Evolutionary conservation across 2,329 filamentous ascomycete genomes (phyloP), one percentile per base, ranked within the genome.

Genomic region (Diplodia intermedia): DNA sequence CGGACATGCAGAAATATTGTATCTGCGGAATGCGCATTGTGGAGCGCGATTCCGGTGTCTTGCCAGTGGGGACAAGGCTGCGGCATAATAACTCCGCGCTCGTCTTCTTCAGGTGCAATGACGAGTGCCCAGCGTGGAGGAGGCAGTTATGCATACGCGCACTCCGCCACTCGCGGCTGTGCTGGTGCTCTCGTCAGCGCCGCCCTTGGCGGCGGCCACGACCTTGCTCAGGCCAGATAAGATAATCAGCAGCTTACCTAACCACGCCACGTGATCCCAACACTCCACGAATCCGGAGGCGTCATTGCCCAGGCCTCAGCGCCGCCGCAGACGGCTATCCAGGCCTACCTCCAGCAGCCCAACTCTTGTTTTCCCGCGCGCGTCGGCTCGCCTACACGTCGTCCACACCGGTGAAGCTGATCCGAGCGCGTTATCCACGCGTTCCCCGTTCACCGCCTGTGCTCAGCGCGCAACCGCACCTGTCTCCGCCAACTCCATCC

Each of bases 381-480:
- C 43, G 29, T 63, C 49, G 60, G 29, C 43, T 23, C 29, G 40
- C 40, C 38, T 29, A 38, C 47, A 26, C 60, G 18, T 38, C 47
- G 47, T 36, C n/a, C 47, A 31, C 15, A 63, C 60, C 60, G 60
- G 60, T 63, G 5, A 63, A 26, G 43, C 60, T 63, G 60, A 63
- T 63, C 60, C 60, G 60, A 63, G 60, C 60, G 60, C 60, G 29
- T 50, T 26, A 26, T 38, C 63, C 63, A 14, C 63, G 47, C 63
- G 26, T 52, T 54, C 38, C 33, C 62, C 50, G 50, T 57, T 50
- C 40, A 66, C 63, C 63, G 63, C 63, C 63, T 66, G 63, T 66
- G 63, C 63, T 66, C 38, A 66, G 53, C 52, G 53, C 52, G 63
- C 63, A 49, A 56, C 63, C 63, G 63, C 63, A 66, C 53, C 63